Evolutionary conservation across 1,139 yeast genomes (phyloP), one percentile per base, ranked within the genome.

Genomic region (Suhomyces bolitotheri): DNA sequence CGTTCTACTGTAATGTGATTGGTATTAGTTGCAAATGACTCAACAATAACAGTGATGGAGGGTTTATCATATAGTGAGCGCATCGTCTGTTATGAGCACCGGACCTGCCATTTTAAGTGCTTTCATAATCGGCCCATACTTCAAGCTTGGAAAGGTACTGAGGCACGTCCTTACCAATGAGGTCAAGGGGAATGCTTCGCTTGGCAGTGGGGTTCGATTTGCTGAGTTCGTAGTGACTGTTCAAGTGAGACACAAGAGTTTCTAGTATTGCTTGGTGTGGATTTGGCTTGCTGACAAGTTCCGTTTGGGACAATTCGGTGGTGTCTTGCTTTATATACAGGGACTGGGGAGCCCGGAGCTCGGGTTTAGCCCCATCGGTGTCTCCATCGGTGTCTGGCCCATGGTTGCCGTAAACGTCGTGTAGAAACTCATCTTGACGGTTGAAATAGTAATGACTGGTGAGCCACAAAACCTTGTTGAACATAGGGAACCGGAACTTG

Each of bases 401-500:
- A 19, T 19, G 21, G 21, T 19, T 19, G 21, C n/a, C n/a, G n/a
- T n/a, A n/a, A 8, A 8, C 8, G 8, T 17, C 20, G 7, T 17
- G 6, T 6, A 17, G 3, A 30, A 57, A 60, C 28, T 57, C 60
- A 1, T 44, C 43, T 22, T 45, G 38, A 24, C 65, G 61, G 24
- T 62, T 53, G 36, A 51, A 44, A 36, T 70, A 66, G 45, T 67
- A 72, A 62, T 67, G 68, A 9, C 76, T 73, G 4, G 83, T 64
- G 16, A 78, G 64, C 90, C 94, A 84, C 54, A 87, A 58, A 4
- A 85, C 82, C 42, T 70, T 75, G 41, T 80, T 75, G 52, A 88
- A 87, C 58, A 74, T 72, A 0, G 97, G 97, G 52, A 85, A 89
- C 31, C 87, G 69, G 59, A 82, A 89, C 47, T 78, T 79, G 36